These are phyloP conservation scores for Zea mays DNA, from an alignment of 176 grass and related monocot species.

Conservation along the genomic window DNA sequence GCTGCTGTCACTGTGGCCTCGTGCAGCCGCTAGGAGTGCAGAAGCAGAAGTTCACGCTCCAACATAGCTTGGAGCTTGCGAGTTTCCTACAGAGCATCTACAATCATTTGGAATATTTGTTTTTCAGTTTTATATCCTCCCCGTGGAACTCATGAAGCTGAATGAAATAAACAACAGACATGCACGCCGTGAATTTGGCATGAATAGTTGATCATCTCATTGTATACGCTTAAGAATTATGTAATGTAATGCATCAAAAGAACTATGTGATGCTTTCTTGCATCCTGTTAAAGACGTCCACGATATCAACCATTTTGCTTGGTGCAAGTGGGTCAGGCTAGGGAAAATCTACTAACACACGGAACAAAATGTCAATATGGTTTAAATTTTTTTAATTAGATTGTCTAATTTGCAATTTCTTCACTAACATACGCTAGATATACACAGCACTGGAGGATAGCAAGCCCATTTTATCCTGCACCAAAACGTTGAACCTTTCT, in stretches of 20 bases:
- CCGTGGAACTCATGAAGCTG: constrained; percentile 10
- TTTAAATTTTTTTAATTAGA: constrained; percentile 2
- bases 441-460: constrained; percentile 4
- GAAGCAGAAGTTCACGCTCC: too few relatives aligned
- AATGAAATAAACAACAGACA: constrained; percentile 47
- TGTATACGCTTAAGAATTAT: constrained; percentile 8
- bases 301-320: not conserved
- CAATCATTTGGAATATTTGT: constrained; percentile 25
- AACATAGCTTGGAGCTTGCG: too few relatives aligned
- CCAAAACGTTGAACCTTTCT: constrained; percentile 24
- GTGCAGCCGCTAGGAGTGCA: too few relatives aligned
- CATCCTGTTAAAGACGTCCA: not conserved
- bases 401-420: constrained; percentile 34
- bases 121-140: constrained; percentile 25
- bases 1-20: too few relatives aligned
- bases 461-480: constrained; percentile 33
- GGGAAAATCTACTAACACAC: constrained; percentile 10
- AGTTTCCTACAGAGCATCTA: not conserved
- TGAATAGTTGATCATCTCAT: not conserved
- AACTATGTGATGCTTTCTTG: too few relatives aligned
- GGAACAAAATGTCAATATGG: constrained; percentile 24
- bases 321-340: not conserved
- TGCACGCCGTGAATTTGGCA: constrained; percentile 30
- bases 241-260: not conserved
- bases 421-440: constrained; percentile 40